Evolutionary conservation across 371 early-diverging fungal species (phyloP).

Genomic region (Mucor circinelloides): DNA sequence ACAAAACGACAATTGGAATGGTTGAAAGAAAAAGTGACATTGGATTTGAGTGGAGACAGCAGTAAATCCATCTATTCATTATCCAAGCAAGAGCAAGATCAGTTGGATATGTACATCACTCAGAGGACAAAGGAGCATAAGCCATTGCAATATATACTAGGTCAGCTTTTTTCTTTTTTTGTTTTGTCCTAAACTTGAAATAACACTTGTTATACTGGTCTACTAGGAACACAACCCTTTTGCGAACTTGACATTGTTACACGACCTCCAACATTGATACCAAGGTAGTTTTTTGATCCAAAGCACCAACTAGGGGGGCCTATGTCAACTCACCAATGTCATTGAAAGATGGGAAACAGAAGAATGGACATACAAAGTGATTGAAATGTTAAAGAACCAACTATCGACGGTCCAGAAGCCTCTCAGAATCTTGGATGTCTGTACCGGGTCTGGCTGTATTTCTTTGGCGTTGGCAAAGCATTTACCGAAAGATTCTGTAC

Average conservation of each 20-base stretch:
- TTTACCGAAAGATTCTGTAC: conserved; percentile 39
- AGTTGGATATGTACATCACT: conserved; percentile 37
- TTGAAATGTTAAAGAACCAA: conserved; percentile 35
- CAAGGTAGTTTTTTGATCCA: conserved; percentile 55
- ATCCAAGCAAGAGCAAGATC: conserved; percentile 16
- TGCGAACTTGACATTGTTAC: conserved; percentile 73
- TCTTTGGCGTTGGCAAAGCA: conserved; percentile 73
- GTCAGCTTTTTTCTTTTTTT: too few species aligned
- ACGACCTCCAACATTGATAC: conserved; percentile 81
- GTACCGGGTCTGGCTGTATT: conserved; percentile 91
- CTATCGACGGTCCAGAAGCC: conserved; percentile 10
- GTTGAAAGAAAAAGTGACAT: conserved; percentile 38
- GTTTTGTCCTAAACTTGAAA: background rate
- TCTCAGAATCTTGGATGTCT: conserved; percentile 81
- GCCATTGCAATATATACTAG: conserved; percentile 89
- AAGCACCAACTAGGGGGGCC: background rate
- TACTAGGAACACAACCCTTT: conserved; percentile 77
- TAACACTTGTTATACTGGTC: background rate
- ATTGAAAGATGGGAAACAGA: conserved; percentile 86
- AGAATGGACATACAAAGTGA: conserved; percentile 78
- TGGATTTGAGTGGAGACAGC: conserved; percentile 5
- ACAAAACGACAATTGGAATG: conserved; percentile 40
- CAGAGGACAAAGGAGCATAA: conserved; percentile 64
- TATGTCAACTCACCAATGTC: background rate
- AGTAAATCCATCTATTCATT: background rate